Evolutionary conservation across 805 yeast species (phyloP).

Genomic region (Pichia pseudocactophila): DNA sequence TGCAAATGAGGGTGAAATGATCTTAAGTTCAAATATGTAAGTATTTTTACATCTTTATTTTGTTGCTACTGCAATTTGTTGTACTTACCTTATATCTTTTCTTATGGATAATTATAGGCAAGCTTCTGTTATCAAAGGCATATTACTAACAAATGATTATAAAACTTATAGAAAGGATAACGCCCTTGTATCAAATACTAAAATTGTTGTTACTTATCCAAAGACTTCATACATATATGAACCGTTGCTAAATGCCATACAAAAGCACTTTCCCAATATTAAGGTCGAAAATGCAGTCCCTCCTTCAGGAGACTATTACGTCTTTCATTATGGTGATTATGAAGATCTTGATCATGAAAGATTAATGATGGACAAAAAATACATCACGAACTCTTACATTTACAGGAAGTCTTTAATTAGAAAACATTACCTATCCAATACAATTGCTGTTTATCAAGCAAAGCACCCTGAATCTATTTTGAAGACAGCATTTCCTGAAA

Average conservation of each 20-base stretch:
- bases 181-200: neutral
- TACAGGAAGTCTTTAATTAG: slow-evolving; percentile 87
- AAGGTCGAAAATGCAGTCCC: slow-evolving; percentile 9
- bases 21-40: slow-evolving; percentile 21
- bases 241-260: slow-evolving; percentile 34
- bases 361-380: slow-evolving; percentile 35
- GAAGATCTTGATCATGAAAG: slow-evolving; percentile 78
- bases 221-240: slow-evolving; percentile 32
- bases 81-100: too few species aligned
- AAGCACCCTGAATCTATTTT: slow-evolving; percentile 68
- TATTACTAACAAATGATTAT: neutral
- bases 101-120: too few species aligned
- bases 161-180: neutral
- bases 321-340: slow-evolving; percentile 81
- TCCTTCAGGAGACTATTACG: slow-evolving; percentile 19
- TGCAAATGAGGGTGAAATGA: slow-evolving; percentile 45
- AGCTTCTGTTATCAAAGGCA: too few species aligned
- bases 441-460: slow-evolving; percentile 62
- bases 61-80: neutral
- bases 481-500: slow-evolving; percentile 55
- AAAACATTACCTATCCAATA: slow-evolving; percentile 81
- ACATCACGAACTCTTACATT: slow-evolving; percentile 69
- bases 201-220: slow-evolving; percentile 31
- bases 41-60: slow-evolving; percentile 1
- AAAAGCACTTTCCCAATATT: slow-evolving; percentile 10